Percentiles rank a stretch among this genome's conserved stretches.
Evolutionary conservation across 108 stramenopile genomes (phyloP).

Genomic region (Bacterosira constricta): DNA sequence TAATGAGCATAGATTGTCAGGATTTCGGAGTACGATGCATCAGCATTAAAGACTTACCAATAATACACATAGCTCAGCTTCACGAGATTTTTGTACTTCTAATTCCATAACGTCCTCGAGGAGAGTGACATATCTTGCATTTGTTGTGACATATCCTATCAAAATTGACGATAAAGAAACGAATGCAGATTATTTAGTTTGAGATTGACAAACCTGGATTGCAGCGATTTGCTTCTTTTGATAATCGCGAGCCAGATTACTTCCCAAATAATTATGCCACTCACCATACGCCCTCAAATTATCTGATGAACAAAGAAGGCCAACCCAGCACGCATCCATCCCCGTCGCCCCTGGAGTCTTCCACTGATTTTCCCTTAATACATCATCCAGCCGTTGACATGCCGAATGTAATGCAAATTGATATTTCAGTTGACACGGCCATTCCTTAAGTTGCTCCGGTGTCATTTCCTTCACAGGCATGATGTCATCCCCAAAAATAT

Average conservation of each 20-base stretch:
- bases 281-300: slow-evolving; percentile 40
- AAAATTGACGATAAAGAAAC: background rate
- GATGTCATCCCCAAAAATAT: slow-evolving; percentile 12
- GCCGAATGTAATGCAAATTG: slow-evolving; percentile 43
- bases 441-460: slow-evolving; percentile 9
- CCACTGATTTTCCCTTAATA: slow-evolving; percentile 37
- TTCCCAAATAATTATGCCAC: background rate
- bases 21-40: background rate
- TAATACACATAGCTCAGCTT: slow-evolving; percentile 30
- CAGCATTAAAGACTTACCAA: slow-evolving; percentile 18
- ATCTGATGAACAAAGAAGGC: slow-evolving; percentile 26
- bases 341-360: slow-evolving; percentile 21
- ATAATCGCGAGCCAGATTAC: background rate
- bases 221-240: background rate
- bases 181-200: background rate
- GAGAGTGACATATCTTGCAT: slow-evolving; percentile 28
- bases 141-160: slow-evolving; percentile 41
- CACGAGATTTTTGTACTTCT: slow-evolving; percentile 28
- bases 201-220: no score
- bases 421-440: slow-evolving; percentile 31
- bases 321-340: slow-evolving; percentile 47
- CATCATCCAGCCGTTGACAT: slow-evolving; percentile 20
- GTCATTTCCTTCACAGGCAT: background rate
- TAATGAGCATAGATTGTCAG: background rate
- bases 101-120: slow-evolving; percentile 27